Evolutionary conservation across 352 stramenopile genomes (phyloP).

Genomic region (Discostella stelligera): DNA sequence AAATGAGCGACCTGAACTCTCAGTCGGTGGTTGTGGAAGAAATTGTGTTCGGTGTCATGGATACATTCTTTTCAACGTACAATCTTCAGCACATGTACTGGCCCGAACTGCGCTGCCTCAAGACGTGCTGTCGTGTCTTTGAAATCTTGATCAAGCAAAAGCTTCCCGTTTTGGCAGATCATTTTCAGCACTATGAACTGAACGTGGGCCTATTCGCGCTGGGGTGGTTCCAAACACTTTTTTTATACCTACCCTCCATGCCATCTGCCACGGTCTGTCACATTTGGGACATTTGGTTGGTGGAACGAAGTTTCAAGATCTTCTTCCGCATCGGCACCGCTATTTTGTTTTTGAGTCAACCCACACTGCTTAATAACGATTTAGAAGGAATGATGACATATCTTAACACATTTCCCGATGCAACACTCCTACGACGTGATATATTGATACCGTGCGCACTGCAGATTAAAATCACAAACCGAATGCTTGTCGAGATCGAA

Average conservation of each 20-base stretch:
- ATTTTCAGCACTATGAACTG: conserved; percentile 83
- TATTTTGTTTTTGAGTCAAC: conserved; percentile 82
- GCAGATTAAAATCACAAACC: conserved; percentile 84
- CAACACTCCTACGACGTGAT: conserved; percentile 76
- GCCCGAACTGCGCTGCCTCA: conserved; percentile 79
- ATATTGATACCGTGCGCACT: conserved; percentile 82
- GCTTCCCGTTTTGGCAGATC: conserved; percentile 79
- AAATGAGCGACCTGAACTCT: conserved; percentile 51
- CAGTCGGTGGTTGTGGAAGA: conserved; percentile 73
- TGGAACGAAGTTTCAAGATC: conserved; percentile 82
- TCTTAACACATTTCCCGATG: conserved; percentile 83
- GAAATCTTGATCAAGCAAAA: conserved; percentile 79
- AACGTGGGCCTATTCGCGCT: conserved; percentile 83
- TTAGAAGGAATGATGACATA: conserved; percentile 84
- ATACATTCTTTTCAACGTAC: conserved; percentile 79
- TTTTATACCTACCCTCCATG: conserved; percentile 82
- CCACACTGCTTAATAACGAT: conserved; percentile 81
- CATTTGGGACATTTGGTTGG: conserved; percentile 84
- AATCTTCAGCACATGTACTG: conserved; percentile 82
- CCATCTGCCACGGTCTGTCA: conserved; percentile 79
- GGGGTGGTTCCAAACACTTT: conserved; percentile 83
- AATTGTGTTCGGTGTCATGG: conserved; percentile 75
- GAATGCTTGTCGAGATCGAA: conserved; percentile 78
- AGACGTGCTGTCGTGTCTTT: conserved; percentile 80
- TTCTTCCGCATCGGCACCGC: conserved; percentile 81